Evolutionary conservation across 2,329 filamentous ascomycete species (phyloP).

Genomic region (Pseudogymnoascus verrucosus): DNA sequence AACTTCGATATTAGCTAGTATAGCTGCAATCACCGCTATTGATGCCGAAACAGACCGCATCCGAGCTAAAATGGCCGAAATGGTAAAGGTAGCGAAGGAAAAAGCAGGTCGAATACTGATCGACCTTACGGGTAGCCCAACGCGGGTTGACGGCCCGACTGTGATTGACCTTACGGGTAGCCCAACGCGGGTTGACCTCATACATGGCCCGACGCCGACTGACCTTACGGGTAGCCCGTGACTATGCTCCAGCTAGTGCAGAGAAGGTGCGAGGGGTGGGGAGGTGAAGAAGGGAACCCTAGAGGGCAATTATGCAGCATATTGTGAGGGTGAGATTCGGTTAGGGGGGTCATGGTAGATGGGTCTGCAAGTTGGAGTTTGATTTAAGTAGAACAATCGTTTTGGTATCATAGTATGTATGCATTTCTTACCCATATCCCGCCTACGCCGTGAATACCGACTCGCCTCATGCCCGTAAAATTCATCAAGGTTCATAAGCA

Average conservation of each 20-base stretch:
- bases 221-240: background rate
- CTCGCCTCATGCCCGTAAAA: constrained; percentile 1
- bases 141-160: background rate
- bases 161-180: background rate
- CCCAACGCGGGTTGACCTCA: background rate
- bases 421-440: constrained; percentile 6
- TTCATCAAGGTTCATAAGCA: constrained; percentile 6
- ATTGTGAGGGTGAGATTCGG: background rate
- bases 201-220: background rate
- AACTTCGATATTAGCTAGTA: background rate
- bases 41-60: background rate
- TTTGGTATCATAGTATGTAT: constrained; percentile 8
- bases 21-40: background rate
- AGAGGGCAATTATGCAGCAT: background rate
- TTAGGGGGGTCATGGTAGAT: background rate
- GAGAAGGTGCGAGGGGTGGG: too few species aligned
- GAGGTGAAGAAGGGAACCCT: background rate
- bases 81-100: background rate
- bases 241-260: background rate
- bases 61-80: background rate
- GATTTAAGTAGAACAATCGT: constrained; percentile 1
- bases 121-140: background rate
- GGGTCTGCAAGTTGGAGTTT: background rate
- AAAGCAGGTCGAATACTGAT: background rate
- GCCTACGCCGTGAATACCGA: background rate